Conservation (phyloP, 2,329 filamentous ascomycete species). For the Diaporthe caulivora region DNA sequence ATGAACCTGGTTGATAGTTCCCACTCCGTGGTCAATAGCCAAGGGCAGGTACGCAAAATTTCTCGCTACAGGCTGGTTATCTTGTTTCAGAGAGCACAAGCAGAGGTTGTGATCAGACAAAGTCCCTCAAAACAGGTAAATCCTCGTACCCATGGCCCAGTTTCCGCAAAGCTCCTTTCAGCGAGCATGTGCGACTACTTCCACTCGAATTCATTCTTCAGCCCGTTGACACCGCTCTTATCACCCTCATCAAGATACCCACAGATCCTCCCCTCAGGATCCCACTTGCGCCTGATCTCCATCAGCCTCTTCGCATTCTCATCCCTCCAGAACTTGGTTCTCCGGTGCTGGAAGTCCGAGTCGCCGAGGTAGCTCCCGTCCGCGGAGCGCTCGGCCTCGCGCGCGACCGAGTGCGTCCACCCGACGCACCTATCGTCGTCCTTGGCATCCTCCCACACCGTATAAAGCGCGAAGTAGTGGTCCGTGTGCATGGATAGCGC, state of each 20-base stretch:
- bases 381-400: constrained; percentile 52
- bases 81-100: neutral
- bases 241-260: constrained; percentile 62
- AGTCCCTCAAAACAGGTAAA: neutral
- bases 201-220: constrained; percentile 57
- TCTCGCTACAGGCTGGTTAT: neutral
- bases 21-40: no score
- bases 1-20: no score
- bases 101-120: constrained; percentile 4
- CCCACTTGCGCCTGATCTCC: constrained; percentile 57
- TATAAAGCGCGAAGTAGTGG: constrained; percentile 68
- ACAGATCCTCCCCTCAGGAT: constrained; percentile 55
- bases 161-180: neutral
- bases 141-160: neutral
- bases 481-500: constrained; percentile 67
- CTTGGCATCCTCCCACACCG: constrained; percentile 59
- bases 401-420: constrained; percentile 60
- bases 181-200: neutral
- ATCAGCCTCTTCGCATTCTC: constrained; percentile 56
- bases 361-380: constrained; percentile 68
- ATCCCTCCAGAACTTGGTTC: constrained; percentile 61
- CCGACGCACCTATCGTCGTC: constrained; percentile 58
- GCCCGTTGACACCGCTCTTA: constrained; percentile 53
- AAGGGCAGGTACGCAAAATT: neutral
- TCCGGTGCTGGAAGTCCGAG: constrained; percentile 62